Conservation (phyloP, 1,139 yeast species). For the Hansenula lynferdii region DNA sequence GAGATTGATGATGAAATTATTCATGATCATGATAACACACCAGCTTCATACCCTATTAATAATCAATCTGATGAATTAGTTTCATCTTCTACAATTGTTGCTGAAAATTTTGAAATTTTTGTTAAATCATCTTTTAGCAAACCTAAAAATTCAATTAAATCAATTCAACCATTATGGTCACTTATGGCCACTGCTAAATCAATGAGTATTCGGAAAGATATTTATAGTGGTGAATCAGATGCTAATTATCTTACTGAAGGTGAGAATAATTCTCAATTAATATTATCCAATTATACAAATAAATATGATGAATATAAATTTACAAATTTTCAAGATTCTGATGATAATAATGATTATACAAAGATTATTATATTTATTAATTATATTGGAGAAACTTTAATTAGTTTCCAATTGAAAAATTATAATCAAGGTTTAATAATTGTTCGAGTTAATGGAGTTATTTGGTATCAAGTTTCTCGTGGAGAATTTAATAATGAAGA, state of each 20-base stretch:
- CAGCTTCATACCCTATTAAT: conserved; percentile 20
- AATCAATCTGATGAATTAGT: conserved; percentile 18
- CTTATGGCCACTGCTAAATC: conserved; percentile 58
- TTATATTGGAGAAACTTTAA: conserved; percentile 49
- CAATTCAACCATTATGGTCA: conserved; percentile 65
- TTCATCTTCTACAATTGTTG: conserved; percentile 37
- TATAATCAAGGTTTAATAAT: conserved; percentile 31
- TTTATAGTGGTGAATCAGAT: conserved; percentile 33
- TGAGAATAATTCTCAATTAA: conserved; percentile 13
- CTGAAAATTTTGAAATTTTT: conserved; percentile 53
- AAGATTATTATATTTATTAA: conserved; percentile 38
- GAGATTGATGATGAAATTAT: conserved; percentile 1
- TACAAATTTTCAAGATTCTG: conserved; percentile 23
- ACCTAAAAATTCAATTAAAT: conserved; percentile 18
- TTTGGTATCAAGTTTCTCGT: conserved; percentile 52
- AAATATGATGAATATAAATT: conserved; percentile 32
- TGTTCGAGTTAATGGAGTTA: conserved; percentile 53
- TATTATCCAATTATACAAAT: conserved; percentile 30
- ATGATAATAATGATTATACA: conserved; percentile 23
- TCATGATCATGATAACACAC: conserved; percentile 4
- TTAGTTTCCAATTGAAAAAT: conserved; percentile 41
- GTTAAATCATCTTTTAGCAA: conserved; percentile 25
- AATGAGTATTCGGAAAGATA: conserved; percentile 41
- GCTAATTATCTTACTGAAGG: conserved; percentile 11
- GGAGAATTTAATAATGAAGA: conserved; percentile 36